phyloP scores from a whole-genome alignment of 192 early-diverging fungal species.

The Dispira simplex region DNA sequence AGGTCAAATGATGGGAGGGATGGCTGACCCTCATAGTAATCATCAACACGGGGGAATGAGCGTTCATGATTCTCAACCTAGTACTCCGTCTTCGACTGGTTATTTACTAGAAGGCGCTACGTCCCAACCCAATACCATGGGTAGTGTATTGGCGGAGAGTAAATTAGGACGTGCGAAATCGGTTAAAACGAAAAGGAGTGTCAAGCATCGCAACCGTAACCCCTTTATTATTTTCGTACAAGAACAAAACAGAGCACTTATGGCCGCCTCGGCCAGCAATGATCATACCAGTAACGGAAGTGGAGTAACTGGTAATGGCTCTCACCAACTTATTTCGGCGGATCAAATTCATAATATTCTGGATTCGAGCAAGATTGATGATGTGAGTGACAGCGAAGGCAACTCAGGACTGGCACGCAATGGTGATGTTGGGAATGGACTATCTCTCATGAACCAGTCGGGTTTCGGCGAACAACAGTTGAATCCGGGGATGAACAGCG shows the following conservation, averaged over 20 bases:
- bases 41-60: background rate
- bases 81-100: background rate
- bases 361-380: background rate
- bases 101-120: background rate
- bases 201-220: background rate
- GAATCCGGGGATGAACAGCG: background rate
- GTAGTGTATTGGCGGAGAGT: background rate
- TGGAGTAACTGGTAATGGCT: background rate
- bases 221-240: background rate
- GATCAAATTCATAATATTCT: background rate
- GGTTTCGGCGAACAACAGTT: background rate
- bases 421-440: background rate
- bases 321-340: background rate
- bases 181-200: background rate
- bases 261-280: background rate
- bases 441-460: background rate
- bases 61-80: background rate
- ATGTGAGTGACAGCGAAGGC: background rate
- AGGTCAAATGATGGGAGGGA: background rate
- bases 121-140: background rate
- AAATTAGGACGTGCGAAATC: constrained; percentile 5
- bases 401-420: background rate
- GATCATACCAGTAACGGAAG: too few relatives aligned
- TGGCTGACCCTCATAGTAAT: background rate
- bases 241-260: background rate